A percentile compares a stretch with the other conserved stretches of the same genome.
Conservation (phyloP, 805 yeast genomes). For the Kodamaea hsintzibuensis region DNA sequence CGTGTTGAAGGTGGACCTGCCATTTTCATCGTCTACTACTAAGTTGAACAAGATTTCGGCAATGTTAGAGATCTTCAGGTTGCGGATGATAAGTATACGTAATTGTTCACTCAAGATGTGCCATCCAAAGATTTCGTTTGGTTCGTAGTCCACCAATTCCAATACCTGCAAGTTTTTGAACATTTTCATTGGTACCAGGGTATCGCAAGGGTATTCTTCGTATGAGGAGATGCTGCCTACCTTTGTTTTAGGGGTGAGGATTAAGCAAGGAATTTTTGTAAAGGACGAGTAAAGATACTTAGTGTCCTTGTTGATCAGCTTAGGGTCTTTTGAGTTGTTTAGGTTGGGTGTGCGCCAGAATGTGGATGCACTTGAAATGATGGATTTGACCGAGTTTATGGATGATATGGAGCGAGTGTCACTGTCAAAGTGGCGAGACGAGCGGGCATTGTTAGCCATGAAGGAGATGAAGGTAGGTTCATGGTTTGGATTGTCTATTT, state of each 20-base stretch:
- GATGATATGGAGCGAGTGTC: constrained; percentile 55
- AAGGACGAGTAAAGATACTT: constrained; percentile 62
- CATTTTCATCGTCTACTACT: constrained; percentile 54
- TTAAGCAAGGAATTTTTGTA: constrained; percentile 63
- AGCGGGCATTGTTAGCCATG: constrained; percentile 55
- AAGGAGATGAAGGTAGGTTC: constrained; percentile 59
- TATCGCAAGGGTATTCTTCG: constrained; percentile 72
- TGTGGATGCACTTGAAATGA: constrained; percentile 42
- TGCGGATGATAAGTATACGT: constrained; percentile 54
- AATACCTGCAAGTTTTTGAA: constrained; percentile 64
- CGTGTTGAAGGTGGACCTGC: constrained; percentile 34
- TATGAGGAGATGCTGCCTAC: constrained; percentile 59
- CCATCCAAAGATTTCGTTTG: constrained; percentile 70
- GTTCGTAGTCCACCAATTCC: constrained; percentile 60
- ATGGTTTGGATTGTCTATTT: constrained; percentile 58
- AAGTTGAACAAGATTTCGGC: constrained; percentile 52
- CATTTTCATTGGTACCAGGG: constrained; percentile 61
- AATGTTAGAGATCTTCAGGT: constrained; percentile 51
- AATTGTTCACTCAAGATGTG: constrained; percentile 53
- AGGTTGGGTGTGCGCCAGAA: constrained; percentile 39
- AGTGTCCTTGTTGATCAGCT: constrained; percentile 49
- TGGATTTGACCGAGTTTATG: constrained; percentile 57
- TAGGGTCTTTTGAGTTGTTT: constrained; percentile 38
- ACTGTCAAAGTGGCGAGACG: constrained; percentile 40
- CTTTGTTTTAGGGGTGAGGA: constrained; percentile 60